Percentiles rank a stretch among this genome's conserved stretches.
Evolutionary conservation across 305 asterid genomes (phyloP).

Genomic region (Solanum hybrid): DNA sequence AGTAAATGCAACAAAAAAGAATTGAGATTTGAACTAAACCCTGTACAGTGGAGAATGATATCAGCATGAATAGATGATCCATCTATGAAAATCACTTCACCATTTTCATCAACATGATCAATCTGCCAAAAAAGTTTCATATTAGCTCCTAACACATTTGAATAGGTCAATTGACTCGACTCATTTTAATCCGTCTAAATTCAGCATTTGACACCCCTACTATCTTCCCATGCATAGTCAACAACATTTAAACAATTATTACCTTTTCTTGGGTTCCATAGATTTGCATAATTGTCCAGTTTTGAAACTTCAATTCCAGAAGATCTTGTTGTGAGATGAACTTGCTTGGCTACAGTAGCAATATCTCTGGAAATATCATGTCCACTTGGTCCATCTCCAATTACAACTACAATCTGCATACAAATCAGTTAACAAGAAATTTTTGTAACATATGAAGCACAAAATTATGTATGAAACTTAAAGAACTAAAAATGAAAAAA

Average conservation of each 20-base stretch:
- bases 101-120: conserved; percentile 30
- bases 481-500: background rate
- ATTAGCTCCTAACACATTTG: background rate
- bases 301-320: conserved; percentile 16
- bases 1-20: background rate
- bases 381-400: conserved; percentile 61
- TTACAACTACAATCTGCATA: conserved; percentile 54
- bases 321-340: conserved; percentile 56
- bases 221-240: background rate
- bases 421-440: background rate
- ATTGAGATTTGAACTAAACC: conserved; percentile 22
- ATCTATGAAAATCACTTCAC: conserved; percentile 42
- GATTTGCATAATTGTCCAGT: conserved; percentile 19
- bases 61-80: conserved; percentile 40
- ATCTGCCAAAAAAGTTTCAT: conserved; percentile 15
- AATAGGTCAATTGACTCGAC: too few relatives aligned
- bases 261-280: conserved; percentile 33
- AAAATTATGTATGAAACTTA: background rate
- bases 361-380: conserved; percentile 46
- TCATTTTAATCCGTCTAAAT: too few relatives aligned
- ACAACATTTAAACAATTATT: background rate
- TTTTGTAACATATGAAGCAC: too few relatives aligned
- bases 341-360: conserved; percentile 41
- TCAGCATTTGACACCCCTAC: too few relatives aligned
- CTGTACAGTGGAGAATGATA: conserved; percentile 50